Evolutionary conservation across 140 eudicot species (phyloP).

Genomic region (Senecio squalidus): DNA sequence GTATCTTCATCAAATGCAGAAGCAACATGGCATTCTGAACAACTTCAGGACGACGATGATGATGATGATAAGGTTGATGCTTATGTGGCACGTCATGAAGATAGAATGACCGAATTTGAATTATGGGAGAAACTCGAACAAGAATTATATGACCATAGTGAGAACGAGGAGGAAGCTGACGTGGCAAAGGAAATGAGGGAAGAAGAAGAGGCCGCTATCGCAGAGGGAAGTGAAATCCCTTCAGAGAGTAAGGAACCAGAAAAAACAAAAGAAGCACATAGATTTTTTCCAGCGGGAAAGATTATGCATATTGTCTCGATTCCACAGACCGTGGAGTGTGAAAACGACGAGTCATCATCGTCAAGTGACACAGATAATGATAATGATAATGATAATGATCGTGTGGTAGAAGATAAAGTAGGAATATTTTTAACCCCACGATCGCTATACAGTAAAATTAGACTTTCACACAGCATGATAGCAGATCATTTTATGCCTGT

Average conservation of each 20-base stretch:
- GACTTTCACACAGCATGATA: constrained; percentile 84
- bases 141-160: constrained; percentile 61
- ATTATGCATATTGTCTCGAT: constrained; percentile 77
- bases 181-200: constrained; percentile 72
- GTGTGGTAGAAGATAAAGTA: constrained; percentile 39
- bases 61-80: constrained; percentile 30
- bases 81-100: no score
- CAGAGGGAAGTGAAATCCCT: constrained; percentile 41
- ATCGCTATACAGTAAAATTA: constrained; percentile 62
- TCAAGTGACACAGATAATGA: constrained; percentile 31
- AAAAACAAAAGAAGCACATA: constrained; percentile 68
- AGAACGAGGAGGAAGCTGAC: constrained; percentile 51
- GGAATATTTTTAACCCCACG: constrained; percentile 75
- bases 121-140: constrained; percentile 87
- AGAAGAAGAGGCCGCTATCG: constrained; percentile 78
- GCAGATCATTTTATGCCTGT: constrained; percentile 92
- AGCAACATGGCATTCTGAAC: constrained; percentile 31
- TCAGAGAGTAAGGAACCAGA: constrained; percentile 37
- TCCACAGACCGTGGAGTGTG: constrained; percentile 32
- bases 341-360: constrained; percentile 21
- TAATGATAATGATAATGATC: constrained; percentile 6
- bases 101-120: constrained; percentile 74
- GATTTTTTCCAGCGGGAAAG: constrained; percentile 93
- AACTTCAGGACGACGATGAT: constrained; percentile 18
- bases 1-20: constrained; percentile 42